Percentiles rank a stretch among this genome's conserved stretches.
These are phyloP conservation scores for Mycena latifolia DNA, from an alignment of 768 basidiomycete genomes.

Conservation along the genomic window DNA sequence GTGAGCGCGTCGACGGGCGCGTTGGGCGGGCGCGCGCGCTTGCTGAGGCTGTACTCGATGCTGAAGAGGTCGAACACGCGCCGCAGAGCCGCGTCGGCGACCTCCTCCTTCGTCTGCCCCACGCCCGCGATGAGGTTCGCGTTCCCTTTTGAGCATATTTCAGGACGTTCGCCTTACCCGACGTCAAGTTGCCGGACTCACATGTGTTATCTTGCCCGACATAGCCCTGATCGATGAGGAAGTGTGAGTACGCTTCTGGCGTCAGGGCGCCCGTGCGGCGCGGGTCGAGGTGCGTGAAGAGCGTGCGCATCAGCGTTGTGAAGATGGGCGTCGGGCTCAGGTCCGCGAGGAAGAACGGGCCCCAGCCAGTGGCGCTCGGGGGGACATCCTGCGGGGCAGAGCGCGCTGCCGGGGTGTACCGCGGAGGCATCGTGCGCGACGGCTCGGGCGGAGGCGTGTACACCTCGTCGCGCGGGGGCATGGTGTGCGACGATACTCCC, in stretches of 20 bases:
- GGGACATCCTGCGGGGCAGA: too few species aligned
- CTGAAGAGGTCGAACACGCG: slow-evolving; percentile 35
- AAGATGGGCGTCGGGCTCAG: slow-evolving; percentile 20
- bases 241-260: slow-evolving; percentile 31
- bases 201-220: slow-evolving; percentile 27
- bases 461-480: neutral
- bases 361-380: slow-evolving; percentile 22
- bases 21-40: slow-evolving; percentile 12
- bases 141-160: too few species aligned
- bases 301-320: slow-evolving; percentile 5
- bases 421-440: too few species aligned
- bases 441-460: neutral
- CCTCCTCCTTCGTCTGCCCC: slow-evolving; percentile 20
- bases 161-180: too few species aligned
- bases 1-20: neutral
- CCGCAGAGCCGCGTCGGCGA: slow-evolving; percentile 27
- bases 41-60: slow-evolving; percentile 33
- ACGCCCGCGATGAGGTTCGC: neutral
- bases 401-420: too few species aligned
- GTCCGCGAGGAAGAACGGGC: slow-evolving; percentile 25
- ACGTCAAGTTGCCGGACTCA: too few species aligned
- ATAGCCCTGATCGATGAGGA: slow-evolving; percentile 32
- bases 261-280: slow-evolving; percentile 19
- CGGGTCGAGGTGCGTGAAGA: slow-evolving; percentile 32
- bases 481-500: neutral